These are phyloP conservation scores for Flammula alnicola DNA, from an alignment of 1,284 basidiomycete species.

Conservation along the genomic window DNA sequence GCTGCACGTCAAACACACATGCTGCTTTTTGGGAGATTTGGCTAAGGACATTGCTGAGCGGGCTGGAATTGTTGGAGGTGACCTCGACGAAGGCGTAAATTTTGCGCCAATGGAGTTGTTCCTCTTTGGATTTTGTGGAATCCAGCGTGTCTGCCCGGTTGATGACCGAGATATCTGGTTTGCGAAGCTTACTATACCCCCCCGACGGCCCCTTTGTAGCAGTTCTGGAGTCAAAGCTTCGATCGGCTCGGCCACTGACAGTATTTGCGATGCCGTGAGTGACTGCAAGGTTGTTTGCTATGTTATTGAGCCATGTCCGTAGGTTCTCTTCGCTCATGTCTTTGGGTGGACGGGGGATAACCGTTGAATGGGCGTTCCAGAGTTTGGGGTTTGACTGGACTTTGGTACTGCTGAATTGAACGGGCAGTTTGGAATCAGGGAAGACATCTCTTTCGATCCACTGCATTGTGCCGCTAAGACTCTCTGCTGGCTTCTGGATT, in stretches of 20 bases:
- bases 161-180: slow-evolving; percentile 1
- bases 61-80: background rate
- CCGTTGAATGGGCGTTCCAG: background rate
- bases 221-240: background rate
- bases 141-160: background rate
- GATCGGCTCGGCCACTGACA: background rate
- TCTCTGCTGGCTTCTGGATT: background rate
- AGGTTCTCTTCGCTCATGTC: background rate
- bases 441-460: background rate
- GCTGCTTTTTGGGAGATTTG: slow-evolving; percentile 13
- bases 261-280: background rate
- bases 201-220: slow-evolving; percentile 1
- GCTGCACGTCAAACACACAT: slow-evolving; percentile 17
- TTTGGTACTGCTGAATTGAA: background rate
- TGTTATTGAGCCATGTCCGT: background rate
- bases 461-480: too few species aligned
- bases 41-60: background rate
- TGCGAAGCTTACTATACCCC: background rate
- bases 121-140: background rate
- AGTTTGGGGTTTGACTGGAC: background rate
- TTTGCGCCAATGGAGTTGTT: slow-evolving; percentile 6
- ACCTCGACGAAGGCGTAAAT: slow-evolving; percentile 5
- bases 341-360: background rate
- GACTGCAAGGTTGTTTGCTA: slow-evolving; percentile 1
- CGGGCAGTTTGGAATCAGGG: background rate